phyloP scores from a whole-genome alignment of 805 yeast species.

The Starmerella stigmatis region DNA sequence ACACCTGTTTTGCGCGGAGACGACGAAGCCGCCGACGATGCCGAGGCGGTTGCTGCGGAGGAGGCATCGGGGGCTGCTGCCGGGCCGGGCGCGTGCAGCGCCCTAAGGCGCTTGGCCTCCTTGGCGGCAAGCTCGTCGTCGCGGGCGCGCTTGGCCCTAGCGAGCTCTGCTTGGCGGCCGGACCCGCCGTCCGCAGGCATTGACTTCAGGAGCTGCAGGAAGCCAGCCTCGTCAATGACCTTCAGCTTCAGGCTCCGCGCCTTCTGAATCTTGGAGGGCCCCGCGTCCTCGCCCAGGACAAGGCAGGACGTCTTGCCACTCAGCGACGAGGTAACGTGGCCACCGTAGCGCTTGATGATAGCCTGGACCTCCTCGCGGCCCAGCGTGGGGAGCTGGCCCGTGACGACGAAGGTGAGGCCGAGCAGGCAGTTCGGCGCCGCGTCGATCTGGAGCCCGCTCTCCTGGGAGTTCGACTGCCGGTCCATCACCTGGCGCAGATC shows the following conservation, averaged over 20 bases:
- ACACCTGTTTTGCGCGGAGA: neutral
- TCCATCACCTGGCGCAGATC: conserved; percentile 49
- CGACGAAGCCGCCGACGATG: neutral
- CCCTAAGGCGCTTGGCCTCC: conserved; percentile 23
- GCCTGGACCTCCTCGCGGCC: conserved; percentile 67
- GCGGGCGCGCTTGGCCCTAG: conserved; percentile 49
- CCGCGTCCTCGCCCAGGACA: conserved; percentile 91
- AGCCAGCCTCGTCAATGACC: conserved; percentile 81
- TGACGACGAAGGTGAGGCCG: conserved; percentile 86
- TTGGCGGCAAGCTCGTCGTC: conserved; percentile 52
- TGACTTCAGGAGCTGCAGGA: conserved; percentile 53
- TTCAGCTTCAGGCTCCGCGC: conserved; percentile 64
- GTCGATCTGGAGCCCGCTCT: conserved; percentile 34
- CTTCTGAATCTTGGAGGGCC: conserved; percentile 82
- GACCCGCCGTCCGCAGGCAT: conserved; percentile 93
- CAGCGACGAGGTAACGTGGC: conserved; percentile 70
- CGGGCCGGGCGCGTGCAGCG: too few relatives aligned
- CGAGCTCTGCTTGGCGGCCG: conserved; percentile 66
- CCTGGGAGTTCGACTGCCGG: conserved; percentile 23
- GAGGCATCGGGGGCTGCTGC: too few relatives aligned
- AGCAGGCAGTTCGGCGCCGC: conserved; percentile 80
- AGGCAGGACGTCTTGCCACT: conserved; percentile 79
- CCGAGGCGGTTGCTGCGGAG: neutral
- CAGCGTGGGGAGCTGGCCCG: conserved; percentile 74
- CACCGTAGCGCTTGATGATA: conserved; percentile 79